Conservation (phyloP, 371 early-diverging fungal genomes). For the Nematocida minor region DNA sequence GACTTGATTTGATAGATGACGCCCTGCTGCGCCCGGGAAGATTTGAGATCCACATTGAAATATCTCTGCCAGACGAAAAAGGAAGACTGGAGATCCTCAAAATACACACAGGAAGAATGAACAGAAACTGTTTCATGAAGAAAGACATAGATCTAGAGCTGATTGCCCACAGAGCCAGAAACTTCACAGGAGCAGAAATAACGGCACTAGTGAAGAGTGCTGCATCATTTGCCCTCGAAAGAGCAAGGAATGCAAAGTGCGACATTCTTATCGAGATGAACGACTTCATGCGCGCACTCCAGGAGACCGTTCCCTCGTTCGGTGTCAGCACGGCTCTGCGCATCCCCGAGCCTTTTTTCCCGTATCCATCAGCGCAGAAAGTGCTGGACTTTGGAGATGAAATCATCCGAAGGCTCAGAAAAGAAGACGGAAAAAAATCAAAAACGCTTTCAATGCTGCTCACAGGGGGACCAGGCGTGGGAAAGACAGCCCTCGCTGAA, state of each 20-base stretch:
- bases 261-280: constrained; percentile 75
- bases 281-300: constrained; percentile 84
- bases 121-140: constrained; percentile 74
- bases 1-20: constrained; percentile 65
- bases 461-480: constrained; percentile 74
- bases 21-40: constrained; percentile 67
- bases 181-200: constrained; percentile 98
- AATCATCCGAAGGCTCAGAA: constrained; percentile 63
- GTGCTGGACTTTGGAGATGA: constrained; percentile 72
- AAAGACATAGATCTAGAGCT: constrained; percentile 79
- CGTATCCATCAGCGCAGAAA: constrained; percentile 72
- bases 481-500: constrained; percentile 93
- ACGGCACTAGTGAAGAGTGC: constrained; percentile 91
- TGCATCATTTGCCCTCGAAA: constrained; percentile 92
- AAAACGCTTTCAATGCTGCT: constrained; percentile 72
- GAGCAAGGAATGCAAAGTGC: constrained; percentile 73
- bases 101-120: constrained; percentile 79
- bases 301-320: constrained; percentile 92
- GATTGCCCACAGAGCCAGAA: constrained; percentile 83
- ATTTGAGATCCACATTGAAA: constrained; percentile 66
- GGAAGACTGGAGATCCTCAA: constrained; percentile 75
- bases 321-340: constrained; percentile 70
- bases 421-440: constrained; percentile 17
- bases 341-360: constrained; percentile 71
- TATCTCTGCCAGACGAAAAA: constrained; percentile 69